A percentile compares a stretch with the other conserved stretches of the same genome.
Evolutionary conservation across 352 stramenopile genomes (phyloP).

Genomic region (Halophytophthora polymorphica): DNA sequence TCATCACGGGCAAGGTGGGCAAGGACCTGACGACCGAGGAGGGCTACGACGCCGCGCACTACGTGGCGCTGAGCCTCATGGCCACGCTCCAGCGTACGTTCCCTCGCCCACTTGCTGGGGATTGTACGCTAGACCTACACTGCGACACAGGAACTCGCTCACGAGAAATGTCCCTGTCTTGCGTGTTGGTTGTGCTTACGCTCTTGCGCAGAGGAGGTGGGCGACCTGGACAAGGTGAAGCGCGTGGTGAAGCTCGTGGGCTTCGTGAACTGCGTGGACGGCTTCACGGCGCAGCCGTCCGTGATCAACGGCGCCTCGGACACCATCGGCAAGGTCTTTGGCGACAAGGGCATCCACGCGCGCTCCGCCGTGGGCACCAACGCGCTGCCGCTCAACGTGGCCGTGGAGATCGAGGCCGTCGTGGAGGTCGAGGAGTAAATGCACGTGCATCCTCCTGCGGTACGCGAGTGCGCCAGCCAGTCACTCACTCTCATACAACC

Average conservation of each 20-base stretch:
- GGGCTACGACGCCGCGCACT: conserved; percentile 88
- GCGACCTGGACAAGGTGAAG: conserved; percentile 92
- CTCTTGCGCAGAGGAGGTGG: conserved; percentile 60
- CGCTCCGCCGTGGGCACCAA: conserved; percentile 96
- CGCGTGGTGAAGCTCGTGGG: conserved; percentile 95
- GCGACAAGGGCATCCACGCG: conserved; percentile 87
- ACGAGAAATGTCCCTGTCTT: conserved; percentile 6
- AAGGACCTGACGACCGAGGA: conserved; percentile 87
- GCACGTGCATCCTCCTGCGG: not conserved
- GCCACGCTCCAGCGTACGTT: conserved; percentile 87
- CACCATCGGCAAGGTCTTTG: conserved; percentile 90
- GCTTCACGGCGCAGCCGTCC: conserved; percentile 88
- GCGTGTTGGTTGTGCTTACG: not conserved
- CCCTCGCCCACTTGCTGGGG: not conserved
- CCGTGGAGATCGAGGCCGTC: conserved; percentile 97
- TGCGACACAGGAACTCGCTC: not conserved
- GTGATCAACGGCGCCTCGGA: conserved; percentile 97
- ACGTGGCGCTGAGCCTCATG: conserved; percentile 88
- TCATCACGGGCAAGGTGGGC: conserved; percentile 89
- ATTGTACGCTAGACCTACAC: too few species aligned
- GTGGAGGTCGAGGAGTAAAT: conserved; percentile 90
- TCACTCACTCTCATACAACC: not conserved
- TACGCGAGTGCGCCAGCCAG: not conserved
- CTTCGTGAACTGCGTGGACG: conserved; percentile 95
- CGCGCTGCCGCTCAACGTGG: conserved; percentile 94